Evolutionary conservation across 2,329 filamentous ascomycete species (phyloP).

Genomic region (Penicillium decumbens): DNA sequence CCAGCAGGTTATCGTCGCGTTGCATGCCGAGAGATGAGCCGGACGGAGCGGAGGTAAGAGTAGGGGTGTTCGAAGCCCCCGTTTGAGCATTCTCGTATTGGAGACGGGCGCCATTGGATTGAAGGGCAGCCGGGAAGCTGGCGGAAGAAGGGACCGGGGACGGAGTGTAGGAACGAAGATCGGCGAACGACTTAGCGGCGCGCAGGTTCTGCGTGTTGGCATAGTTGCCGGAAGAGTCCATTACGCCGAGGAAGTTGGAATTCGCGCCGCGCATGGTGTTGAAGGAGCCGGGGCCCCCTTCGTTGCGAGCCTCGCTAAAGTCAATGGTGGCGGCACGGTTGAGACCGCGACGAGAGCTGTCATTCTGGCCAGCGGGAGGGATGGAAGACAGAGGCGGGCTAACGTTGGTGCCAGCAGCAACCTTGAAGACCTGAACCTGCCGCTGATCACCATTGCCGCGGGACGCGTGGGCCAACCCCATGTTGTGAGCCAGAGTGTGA

Average conservation of each 20-base stretch:
- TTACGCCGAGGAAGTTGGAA: conserved; percentile 73
- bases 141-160: conserved; percentile 86
- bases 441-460: conserved; percentile 82
- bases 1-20: conserved; percentile 56
- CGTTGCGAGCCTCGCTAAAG: conserved; percentile 76
- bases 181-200: conserved; percentile 93
- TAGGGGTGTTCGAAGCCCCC: conserved; percentile 61
- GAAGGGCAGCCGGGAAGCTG: conserved; percentile 70
- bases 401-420: conserved; percentile 49
- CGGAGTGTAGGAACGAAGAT: conserved; percentile 89
- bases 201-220: conserved; percentile 75
- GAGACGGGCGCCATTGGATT: conserved; percentile 59
- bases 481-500: conserved; percentile 90
- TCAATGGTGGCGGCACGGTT: conserved; percentile 97
- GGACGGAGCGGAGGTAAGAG: conserved; percentile 58
- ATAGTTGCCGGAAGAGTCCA: conserved; percentile 67
- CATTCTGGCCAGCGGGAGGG: conserved; percentile 62
- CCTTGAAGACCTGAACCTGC: conserved; percentile 79
- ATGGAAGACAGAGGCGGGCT: conserved; percentile 61
- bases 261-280: conserved; percentile 70
- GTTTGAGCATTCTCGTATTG: conserved; percentile 56
- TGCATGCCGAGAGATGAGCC: conserved; percentile 46
- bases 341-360: conserved; percentile 75
- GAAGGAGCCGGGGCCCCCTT: conserved; percentile 63
- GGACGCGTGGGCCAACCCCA: conserved; percentile 85